Conservation (phyloP, 768 basidiomycete genomes). For the Harrya chromipes region DNA sequence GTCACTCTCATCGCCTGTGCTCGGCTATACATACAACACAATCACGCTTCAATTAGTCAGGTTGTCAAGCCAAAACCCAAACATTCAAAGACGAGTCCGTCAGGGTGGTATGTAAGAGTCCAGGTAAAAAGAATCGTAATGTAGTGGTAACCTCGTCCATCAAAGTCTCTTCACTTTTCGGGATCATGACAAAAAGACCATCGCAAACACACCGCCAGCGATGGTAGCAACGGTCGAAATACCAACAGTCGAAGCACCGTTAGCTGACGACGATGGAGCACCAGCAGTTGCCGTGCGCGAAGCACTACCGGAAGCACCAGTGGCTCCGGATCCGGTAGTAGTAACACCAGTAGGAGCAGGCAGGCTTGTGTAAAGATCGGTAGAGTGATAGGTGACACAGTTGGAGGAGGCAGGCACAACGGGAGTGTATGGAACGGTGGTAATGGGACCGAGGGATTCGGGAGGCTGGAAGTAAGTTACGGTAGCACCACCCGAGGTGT, state of each 20-base stretch:
- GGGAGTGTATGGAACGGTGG: constrained; percentile 43
- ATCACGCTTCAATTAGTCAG: no score
- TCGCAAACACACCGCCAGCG: constrained; percentile 33
- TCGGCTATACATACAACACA: no score
- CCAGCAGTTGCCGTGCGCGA: constrained; percentile 17
- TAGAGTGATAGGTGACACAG: constrained; percentile 38
- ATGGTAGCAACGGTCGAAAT: constrained; percentile 32
- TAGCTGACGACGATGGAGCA: constrained; percentile 15
- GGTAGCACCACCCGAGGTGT: constrained; percentile 38
- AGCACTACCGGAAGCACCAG: neutral
- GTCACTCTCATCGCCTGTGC: no score
- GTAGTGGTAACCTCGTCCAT: neutral
- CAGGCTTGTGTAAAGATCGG: constrained; percentile 33
- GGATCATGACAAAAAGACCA: constrained; percentile 33
- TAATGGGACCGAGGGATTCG: constrained; percentile 45
- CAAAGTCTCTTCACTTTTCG: neutral
- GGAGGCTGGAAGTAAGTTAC: constrained; percentile 46
- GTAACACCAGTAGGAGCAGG: constrained; percentile 11
- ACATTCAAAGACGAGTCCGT: neutral
- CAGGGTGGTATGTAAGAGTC: neutral
- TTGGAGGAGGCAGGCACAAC: constrained; percentile 40
- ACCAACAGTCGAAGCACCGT: constrained; percentile 18
- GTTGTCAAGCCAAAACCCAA: neutral
- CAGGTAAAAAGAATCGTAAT: neutral
- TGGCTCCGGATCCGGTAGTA: no score